phyloP scores from a whole-genome alignment of 106 monocot species.

The Acanthochlamys bracteata region DNA sequence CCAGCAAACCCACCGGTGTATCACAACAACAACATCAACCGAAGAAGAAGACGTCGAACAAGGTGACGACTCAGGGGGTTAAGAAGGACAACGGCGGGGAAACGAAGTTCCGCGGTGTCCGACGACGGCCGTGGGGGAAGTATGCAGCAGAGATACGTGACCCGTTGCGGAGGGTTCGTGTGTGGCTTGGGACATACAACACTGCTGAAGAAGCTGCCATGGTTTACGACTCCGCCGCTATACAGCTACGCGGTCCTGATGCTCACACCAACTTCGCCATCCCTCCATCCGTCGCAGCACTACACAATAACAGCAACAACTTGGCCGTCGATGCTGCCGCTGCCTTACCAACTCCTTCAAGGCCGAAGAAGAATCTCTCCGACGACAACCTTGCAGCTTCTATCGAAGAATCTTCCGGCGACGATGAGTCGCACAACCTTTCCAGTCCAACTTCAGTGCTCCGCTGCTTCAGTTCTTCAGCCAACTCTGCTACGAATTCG shows the following conservation, averaged over 20 bases:
- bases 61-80: neutral
- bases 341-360: neutral
- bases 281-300: neutral
- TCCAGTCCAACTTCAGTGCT: slow-evolving; percentile 44
- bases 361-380: slow-evolving; percentile 3
- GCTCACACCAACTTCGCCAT: slow-evolving; percentile 54
- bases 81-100: slow-evolving; percentile 1
- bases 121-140: slow-evolving; percentile 61
- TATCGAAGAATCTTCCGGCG: slow-evolving; percentile 28
- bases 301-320: neutral
- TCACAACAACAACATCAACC: neutral
- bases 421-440: slow-evolving; percentile 29
- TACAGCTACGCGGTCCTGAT: slow-evolving; percentile 56
- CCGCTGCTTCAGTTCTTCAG: slow-evolving; percentile 9
- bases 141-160: slow-evolving; percentile 75
- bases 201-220: slow-evolving; percentile 62
- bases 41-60: neutral
- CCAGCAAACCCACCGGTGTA: no score
- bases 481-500: neutral
- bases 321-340: neutral
- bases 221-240: slow-evolving; percentile 66
- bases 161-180: slow-evolving; percentile 37
- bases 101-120: slow-evolving; percentile 47
- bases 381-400: slow-evolving; percentile 12
- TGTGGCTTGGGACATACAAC: slow-evolving; percentile 67